These are phyloP conservation scores for Epichloe festucae DNA, from an alignment of 2,329 filamentous ascomycete genomes.

Conservation along the genomic window DNA sequence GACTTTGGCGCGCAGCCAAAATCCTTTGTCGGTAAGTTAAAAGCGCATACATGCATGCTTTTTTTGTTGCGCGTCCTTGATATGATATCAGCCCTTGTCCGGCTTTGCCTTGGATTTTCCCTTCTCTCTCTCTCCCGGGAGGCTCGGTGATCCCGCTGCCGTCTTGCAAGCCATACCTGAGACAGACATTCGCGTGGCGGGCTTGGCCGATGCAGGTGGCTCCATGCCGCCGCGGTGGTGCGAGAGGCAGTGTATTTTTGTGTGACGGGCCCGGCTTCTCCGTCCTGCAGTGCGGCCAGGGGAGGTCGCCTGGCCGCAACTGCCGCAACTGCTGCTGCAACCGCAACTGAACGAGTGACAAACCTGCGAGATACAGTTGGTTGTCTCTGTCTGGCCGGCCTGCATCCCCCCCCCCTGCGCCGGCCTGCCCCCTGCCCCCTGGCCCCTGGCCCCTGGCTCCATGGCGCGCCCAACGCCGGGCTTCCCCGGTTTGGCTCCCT, in stretches of 20 bases:
- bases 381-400: too few species aligned
- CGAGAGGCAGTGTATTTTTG: neutral
- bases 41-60: neutral
- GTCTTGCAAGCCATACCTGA: constrained; percentile 5
- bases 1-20: constrained; percentile 34
- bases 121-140: neutral
- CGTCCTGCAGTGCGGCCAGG: too few species aligned
- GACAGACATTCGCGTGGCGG: constrained; percentile 4
- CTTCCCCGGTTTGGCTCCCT: neutral
- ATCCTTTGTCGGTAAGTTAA: constrained; percentile 44
- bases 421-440: neutral
- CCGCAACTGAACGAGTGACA: too few species aligned
- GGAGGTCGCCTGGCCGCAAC: too few species aligned
- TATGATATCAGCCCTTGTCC: neutral
- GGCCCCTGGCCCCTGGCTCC: neutral
- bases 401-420: too few species aligned
- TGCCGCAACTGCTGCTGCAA: too few species aligned
- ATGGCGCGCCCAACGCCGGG: too few species aligned
- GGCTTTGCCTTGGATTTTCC: neutral
- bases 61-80: neutral
- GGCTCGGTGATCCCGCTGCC: constrained; percentile 4
- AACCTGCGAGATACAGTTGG: neutral
- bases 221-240: too few species aligned
- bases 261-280: neutral
- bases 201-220: neutral